A percentile compares a stretch with the other conserved stretches of the same genome.
Evolutionary conservation across 2,329 filamentous ascomycete genomes (phyloP).

Genomic region (Penicillium rolfsii): DNA sequence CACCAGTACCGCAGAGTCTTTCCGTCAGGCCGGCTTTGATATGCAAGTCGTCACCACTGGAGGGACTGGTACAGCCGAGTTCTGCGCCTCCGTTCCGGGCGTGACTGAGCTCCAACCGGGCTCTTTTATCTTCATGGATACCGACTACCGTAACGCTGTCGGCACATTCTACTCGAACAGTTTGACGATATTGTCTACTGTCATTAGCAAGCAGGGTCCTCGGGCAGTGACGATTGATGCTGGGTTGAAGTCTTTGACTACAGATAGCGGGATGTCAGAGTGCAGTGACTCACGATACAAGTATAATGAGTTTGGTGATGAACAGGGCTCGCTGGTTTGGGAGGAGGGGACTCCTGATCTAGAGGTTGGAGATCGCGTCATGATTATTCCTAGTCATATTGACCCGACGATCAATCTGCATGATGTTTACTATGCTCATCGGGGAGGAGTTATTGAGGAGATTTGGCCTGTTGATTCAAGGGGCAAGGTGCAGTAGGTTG

Average conservation of each 20-base stretch:
- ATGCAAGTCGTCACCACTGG: conserved; percentile 58
- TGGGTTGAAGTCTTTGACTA: conserved; percentile 56
- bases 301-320: conserved; percentile 54
- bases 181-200: conserved; percentile 54
- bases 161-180: conserved; percentile 55
- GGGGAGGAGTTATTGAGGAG: conserved; percentile 54
- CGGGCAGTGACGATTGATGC: conserved; percentile 54
- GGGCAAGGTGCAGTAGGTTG: conserved; percentile 54
- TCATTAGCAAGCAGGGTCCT: conserved; percentile 53
- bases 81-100: conserved; percentile 55
- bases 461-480: conserved; percentile 57
- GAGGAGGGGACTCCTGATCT: conserved; percentile 46
- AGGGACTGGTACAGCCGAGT: conserved; percentile 58
- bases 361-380: conserved; percentile 52
- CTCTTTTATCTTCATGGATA: conserved; percentile 62
- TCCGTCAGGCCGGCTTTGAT: conserved; percentile 48
- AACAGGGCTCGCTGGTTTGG: conserved; percentile 55
- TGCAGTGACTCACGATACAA: conserved; percentile 50
- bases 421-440: conserved; percentile 56
- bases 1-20: conserved; percentile 47
- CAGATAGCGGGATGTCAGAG: conserved; percentile 57
- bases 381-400: conserved; percentile 60
- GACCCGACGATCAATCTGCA: conserved; percentile 59
- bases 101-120: conserved; percentile 60
- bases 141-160: conserved; percentile 58